phyloP scores from a whole-genome alignment of 192 early-diverging fungal genomes.

The Dispira simplex region DNA sequence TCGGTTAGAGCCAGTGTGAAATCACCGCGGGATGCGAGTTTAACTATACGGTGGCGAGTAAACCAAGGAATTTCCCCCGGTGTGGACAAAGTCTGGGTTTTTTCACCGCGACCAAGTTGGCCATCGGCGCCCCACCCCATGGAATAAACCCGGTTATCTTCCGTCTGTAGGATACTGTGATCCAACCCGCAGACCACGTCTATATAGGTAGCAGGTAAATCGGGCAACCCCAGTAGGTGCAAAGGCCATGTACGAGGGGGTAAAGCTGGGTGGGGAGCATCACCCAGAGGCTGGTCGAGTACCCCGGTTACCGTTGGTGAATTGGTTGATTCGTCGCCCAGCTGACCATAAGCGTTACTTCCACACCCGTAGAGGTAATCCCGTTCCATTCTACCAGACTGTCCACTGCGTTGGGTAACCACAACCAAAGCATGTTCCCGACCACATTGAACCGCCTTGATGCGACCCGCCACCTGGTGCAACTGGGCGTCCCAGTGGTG shows the following conservation, averaged over 20 bases:
- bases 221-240: not conserved
- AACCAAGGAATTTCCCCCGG: not conserved
- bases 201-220: not conserved
- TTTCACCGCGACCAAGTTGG: constrained; percentile 3
- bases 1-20: constrained; percentile 1
- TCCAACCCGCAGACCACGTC: constrained; percentile 3
- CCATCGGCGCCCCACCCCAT: constrained; percentile 12
- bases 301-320: not conserved
- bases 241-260: not conserved
- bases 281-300: not conserved
- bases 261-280: not conserved
- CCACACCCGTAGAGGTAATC: not conserved
- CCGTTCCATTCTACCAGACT: not conserved
- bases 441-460: not conserved
- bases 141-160: not conserved
- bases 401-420: not conserved
- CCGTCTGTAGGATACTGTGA: not conserved
- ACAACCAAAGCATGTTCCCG: not conserved
- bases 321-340: not conserved
- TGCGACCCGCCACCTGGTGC: not conserved
- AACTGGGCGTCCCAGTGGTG: not conserved
- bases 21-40: constrained; percentile 2
- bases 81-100: not conserved
- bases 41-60: not conserved
- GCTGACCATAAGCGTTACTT: not conserved